Evolutionary conservation across 768 basidiomycete species (phyloP), one percentile per base, ranked within the genome.

Genomic region (Termitomyces sp.): DNA sequence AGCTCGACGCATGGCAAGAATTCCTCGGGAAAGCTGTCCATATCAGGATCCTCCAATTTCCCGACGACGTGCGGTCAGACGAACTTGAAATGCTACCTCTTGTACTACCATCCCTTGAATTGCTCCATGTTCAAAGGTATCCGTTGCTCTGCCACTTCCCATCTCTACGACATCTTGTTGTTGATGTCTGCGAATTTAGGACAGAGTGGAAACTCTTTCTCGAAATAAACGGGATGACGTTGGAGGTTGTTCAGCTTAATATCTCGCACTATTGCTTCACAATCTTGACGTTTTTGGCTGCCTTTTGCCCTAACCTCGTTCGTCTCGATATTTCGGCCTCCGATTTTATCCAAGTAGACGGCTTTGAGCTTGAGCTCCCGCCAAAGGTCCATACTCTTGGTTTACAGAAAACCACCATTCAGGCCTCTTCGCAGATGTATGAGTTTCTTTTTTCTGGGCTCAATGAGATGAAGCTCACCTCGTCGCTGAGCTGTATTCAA

Each of bases 281-380:
- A 21, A 12, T 54, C 2, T 28, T 51, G 9, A 11, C 46, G 5
- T 11, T 42, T 5, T 10, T 63, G 21, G 47, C 53, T 21, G 12
- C 17, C 2, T 49, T 12, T 14, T 63, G 62, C 38, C 48, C 60
- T 14, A 57, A 54, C 10, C 58, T 63, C 15, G 14, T 26, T 15
- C 58, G 61, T 40, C 53, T 64, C 8, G 54, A 64, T 21, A 32
- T 64, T 10, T 56, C 57, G 1, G 56, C 55, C 3, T 26, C 30
- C 5, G 21, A 32, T 3, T 5, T 37, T 1, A 4, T 24, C 1
- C 40, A 4, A 35, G 32, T 21, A 1, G 32, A 21, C 11, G 40
- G 24, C 5, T 30, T n/a, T 6, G 28, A 45, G 9, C 32, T 56
- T 8, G 26, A 45, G 5, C 30, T 62, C 4, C 64, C 61, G 3